A percentile compares a stretch with the other conserved stretches of the same genome.
phyloP scores from a whole-genome alignment of 352 stramenopile species.

The Globisporangium polare region DNA sequence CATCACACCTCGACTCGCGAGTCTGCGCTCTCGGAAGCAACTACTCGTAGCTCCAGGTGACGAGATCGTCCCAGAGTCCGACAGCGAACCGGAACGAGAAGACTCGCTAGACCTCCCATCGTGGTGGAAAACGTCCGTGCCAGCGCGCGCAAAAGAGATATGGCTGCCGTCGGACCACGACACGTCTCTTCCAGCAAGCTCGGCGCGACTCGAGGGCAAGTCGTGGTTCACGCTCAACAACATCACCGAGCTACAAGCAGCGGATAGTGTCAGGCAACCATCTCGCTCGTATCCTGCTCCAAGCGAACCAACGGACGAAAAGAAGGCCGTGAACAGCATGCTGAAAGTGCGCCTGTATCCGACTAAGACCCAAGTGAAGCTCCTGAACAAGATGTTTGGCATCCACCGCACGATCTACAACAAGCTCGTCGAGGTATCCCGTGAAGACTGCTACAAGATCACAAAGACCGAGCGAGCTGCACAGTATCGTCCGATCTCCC shows the following conservation, averaged over 20 bases:
- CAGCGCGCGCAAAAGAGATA: neutral
- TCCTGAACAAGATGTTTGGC: conserved; percentile 15
- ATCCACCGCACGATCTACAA: conserved; percentile 21
- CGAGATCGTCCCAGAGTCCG: no score
- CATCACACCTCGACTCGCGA: no score
- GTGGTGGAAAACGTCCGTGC: neutral
- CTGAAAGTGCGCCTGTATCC: conserved; percentile 3
- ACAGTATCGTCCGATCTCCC: conserved; percentile 3
- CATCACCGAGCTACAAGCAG: neutral
- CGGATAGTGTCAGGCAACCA: neutral
- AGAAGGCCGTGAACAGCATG: neutral
- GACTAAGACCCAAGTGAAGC: conserved; percentile 3
- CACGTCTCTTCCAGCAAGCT: conserved; percentile 4
- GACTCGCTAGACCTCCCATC: no score
- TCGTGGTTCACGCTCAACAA: conserved; percentile 11
- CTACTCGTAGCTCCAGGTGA: no score
- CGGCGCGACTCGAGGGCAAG: neutral
- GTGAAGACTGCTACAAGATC: conserved; percentile 12
- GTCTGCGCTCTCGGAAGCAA: no score
- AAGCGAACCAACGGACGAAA: neutral
- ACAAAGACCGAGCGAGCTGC: conserved; percentile 3
- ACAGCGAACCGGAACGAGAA: no score
- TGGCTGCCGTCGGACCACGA: conserved; percentile 6
- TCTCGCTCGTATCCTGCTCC: neutral
- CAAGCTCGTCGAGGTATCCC: conserved; percentile 10